Conservation (phyloP, 768 basidiomycete species). For the Mycena haematopus region DNA sequence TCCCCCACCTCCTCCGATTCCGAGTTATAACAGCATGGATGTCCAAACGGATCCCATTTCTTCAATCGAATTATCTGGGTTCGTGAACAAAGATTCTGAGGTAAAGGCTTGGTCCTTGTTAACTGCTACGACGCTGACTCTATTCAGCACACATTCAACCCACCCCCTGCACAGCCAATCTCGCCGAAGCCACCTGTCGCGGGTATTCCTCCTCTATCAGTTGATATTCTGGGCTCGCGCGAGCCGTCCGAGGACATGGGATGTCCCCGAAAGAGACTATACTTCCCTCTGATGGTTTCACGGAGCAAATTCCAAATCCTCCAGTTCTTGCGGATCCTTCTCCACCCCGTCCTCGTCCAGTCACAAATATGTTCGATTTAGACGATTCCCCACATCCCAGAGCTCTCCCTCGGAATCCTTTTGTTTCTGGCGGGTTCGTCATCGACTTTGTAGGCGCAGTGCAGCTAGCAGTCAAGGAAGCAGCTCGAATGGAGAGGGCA, state of each 20-base stretch:
- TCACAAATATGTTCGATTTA: constrained; percentile 6
- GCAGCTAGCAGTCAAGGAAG: not conserved
- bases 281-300: constrained; percentile 1
- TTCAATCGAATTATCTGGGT: too few relatives aligned
- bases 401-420: constrained; percentile 44
- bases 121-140: constrained; percentile 2
- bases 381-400: not conserved
- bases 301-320: not conserved
- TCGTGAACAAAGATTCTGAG: not conserved
- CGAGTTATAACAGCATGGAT: constrained; percentile 23
- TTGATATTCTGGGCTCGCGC: constrained; percentile 4
- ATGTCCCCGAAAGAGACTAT: constrained; percentile 30
- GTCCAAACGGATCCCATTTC: constrained; percentile 33
- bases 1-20: constrained; percentile 2
- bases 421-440: constrained; percentile 58
- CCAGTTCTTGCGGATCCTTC: not conserved
- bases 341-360: not conserved
- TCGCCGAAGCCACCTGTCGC: not conserved
- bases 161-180: not conserved
- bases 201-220: constrained; percentile 17
- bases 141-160: not conserved
- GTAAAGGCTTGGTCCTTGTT: constrained; percentile 26
- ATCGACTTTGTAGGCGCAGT: constrained; percentile 46
- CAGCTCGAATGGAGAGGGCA: not conserved
- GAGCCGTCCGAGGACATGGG: constrained; percentile 33